A percentile compares a stretch with the other conserved stretches of the same genome.
Conservation (phyloP, 1,139 yeast species). For the Taphrina confusa region DNA sequence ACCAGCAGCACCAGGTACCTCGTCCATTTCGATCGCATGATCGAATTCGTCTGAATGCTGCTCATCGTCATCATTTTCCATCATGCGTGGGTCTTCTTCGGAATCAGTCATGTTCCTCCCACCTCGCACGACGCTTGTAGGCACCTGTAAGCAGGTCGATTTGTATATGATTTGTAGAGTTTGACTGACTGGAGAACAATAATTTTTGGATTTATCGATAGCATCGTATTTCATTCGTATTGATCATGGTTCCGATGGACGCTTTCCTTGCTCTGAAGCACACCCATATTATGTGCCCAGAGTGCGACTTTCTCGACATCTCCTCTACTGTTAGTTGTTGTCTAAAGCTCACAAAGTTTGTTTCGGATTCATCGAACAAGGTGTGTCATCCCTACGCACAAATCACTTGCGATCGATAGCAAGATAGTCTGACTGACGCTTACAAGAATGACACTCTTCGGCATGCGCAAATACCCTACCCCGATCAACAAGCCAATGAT, state of each 20-base stretch:
- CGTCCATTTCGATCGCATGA: background rate
- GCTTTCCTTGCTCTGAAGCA: no score
- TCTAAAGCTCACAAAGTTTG: background rate
- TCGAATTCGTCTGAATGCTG: background rate
- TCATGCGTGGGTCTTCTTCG: background rate
- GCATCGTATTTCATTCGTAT: constrained; percentile 2
- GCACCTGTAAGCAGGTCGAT: no score
- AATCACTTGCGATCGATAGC: background rate
- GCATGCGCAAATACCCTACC: constrained; percentile 48
- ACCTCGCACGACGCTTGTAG: background rate
- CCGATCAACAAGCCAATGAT: constrained; percentile 59
- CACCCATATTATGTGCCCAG: no score
- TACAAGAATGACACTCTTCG: constrained; percentile 39
- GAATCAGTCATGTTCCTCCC: constrained; percentile 18
- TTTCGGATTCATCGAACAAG: background rate
- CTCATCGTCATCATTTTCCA: background rate
- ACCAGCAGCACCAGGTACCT: background rate
- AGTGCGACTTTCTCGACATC: background rate
- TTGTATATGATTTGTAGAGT: no score
- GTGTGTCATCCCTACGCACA: background rate
- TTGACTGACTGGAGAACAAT: background rate
- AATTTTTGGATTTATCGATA: constrained; percentile 9
- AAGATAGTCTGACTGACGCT: background rate
- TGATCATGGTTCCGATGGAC: background rate
- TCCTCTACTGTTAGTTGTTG: no score